phyloP scores from a whole-genome alignment of 371 early-diverging fungal genomes.

The Zancudomyces culisetae region DNA sequence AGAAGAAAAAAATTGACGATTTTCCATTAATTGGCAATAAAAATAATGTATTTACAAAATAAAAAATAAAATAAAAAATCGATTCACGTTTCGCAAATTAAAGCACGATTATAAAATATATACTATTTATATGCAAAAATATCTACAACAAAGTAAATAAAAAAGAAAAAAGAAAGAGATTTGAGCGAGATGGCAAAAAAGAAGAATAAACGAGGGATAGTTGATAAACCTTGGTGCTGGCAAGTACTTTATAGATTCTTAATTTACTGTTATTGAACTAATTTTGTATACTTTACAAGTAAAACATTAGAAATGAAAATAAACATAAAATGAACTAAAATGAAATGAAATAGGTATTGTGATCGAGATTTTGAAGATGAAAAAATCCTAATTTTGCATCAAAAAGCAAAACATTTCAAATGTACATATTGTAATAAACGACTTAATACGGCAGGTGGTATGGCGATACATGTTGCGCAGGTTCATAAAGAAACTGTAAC shows the following conservation, averaged over 20 bases:
- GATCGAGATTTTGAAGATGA: slow-evolving; percentile 93
- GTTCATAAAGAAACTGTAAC: slow-evolving; percentile 78
- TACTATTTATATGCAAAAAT: too few relatives aligned
- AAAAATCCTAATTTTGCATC: slow-evolving; percentile 79
- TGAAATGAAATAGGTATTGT: slow-evolving; percentile 52
- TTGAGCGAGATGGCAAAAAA: slow-evolving; percentile 21
- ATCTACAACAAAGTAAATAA: too few relatives aligned
- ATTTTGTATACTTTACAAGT: too few relatives aligned
- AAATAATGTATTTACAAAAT: too few relatives aligned
- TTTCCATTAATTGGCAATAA: too few relatives aligned
- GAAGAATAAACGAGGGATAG: slow-evolving; percentile 36
- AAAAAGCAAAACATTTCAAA: slow-evolving; percentile 84
- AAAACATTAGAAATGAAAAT: too few relatives aligned
- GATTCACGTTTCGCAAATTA: too few relatives aligned
- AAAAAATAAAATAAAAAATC: too few relatives aligned
- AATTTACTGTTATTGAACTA: background rate
- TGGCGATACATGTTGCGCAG: slow-evolving; percentile 75
- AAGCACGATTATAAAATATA: too few relatives aligned
- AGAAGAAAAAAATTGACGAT: too few relatives aligned
- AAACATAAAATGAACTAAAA: background rate
- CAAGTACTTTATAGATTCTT: slow-evolving; percentile 10
- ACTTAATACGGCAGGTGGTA: slow-evolving; percentile 77
- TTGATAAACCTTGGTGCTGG: slow-evolving; percentile 60
- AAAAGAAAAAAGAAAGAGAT: too few relatives aligned
- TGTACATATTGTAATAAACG: slow-evolving; percentile 67